Conservation (phyloP, 2,329 filamentous ascomycete species). For the Lachnellula occidentalis region DNA sequence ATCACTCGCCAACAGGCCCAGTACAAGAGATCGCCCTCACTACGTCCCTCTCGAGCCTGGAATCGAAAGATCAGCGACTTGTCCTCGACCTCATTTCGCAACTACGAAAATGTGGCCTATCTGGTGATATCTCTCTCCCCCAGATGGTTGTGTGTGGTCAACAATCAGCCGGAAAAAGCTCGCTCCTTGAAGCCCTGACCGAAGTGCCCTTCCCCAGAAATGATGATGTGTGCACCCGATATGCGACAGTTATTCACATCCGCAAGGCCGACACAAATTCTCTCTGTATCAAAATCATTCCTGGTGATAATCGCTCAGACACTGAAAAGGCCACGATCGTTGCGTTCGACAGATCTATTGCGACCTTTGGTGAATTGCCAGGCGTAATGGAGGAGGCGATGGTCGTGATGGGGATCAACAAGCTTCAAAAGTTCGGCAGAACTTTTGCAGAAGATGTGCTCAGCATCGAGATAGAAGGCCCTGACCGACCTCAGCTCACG, state of each 20-base stretch:
- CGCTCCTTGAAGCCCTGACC: constrained; percentile 58
- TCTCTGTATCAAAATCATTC: constrained; percentile 49
- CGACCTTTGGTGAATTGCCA: constrained; percentile 25
- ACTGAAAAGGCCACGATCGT: constrained; percentile 43
- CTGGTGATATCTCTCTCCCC: constrained; percentile 46
- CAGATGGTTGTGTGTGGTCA: constrained; percentile 62
- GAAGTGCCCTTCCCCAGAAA: constrained; percentile 56
- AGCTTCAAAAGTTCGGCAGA: background rate
- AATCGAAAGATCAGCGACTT: constrained; percentile 46
- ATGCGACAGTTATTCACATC: constrained; percentile 43
- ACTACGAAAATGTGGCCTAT: constrained; percentile 47
- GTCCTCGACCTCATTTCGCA: constrained; percentile 54
- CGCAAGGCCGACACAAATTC: constrained; percentile 35
- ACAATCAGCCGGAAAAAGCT: constrained; percentile 60
- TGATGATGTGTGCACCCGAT: constrained; percentile 56
- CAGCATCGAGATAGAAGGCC: constrained; percentile 26
- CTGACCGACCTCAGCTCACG: constrained; percentile 23
- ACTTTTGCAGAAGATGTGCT: constrained; percentile 27
- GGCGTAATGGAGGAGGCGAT: constrained; percentile 26
- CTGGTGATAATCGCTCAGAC: constrained; percentile 43
- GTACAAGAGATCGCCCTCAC: background rate
- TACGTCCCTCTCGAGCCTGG: constrained; percentile 22
- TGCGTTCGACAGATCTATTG: constrained; percentile 21
- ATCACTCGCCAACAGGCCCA: background rate
- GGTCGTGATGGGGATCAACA: constrained; percentile 21